Percentiles rank a stretch among this genome's conserved stretches.
Evolutionary conservation across 495 filamentous ascomycete genomes (phyloP).

Genomic region (Penicillium angulare): DNA sequence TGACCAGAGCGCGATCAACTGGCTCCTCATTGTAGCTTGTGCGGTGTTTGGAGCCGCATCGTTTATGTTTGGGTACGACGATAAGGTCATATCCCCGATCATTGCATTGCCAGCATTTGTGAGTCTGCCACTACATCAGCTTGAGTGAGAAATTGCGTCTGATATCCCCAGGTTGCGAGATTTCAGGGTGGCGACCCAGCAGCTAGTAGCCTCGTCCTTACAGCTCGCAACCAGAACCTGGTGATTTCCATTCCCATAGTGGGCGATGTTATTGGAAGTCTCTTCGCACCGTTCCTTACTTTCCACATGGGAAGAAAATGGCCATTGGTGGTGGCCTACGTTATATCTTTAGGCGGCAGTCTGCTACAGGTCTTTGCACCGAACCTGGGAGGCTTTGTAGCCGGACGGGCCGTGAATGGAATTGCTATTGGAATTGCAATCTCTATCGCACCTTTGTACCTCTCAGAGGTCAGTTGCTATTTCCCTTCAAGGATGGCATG

Average conservation of each 20-base stretch:
- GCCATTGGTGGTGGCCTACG: constrained; percentile 32
- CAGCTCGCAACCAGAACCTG: constrained; percentile 37
- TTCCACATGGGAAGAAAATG: constrained; percentile 36
- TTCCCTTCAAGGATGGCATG: background rate
- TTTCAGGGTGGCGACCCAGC: constrained; percentile 33
- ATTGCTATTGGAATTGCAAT: constrained; percentile 34
- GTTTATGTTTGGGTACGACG: constrained; percentile 40
- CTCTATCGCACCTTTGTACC: constrained; percentile 38
- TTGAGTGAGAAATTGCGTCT: background rate
- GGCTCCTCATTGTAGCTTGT: constrained; percentile 30
- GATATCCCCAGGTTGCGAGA: constrained; percentile 26
- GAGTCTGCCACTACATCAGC: constrained; percentile 8
- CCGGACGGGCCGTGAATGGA: constrained; percentile 32
- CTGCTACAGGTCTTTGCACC: constrained; percentile 39
- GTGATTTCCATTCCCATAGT: constrained; percentile 38
- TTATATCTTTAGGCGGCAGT: constrained; percentile 34
- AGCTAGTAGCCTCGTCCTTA: constrained; percentile 25
- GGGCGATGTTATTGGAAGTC: constrained; percentile 32
- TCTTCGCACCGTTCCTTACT: constrained; percentile 35
- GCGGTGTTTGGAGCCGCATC: constrained; percentile 35
- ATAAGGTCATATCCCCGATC: constrained; percentile 42
- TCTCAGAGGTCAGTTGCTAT: constrained; percentile 31
- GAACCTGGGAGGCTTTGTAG: constrained; percentile 34
- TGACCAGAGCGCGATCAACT: constrained; percentile 22
- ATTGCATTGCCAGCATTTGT: constrained; percentile 36